Percentiles rank a stretch among this genome's conserved stretches.
phyloP scores from a whole-genome alignment of 192 early-diverging fungal species.

The Ambispora gerdemannii region DNA sequence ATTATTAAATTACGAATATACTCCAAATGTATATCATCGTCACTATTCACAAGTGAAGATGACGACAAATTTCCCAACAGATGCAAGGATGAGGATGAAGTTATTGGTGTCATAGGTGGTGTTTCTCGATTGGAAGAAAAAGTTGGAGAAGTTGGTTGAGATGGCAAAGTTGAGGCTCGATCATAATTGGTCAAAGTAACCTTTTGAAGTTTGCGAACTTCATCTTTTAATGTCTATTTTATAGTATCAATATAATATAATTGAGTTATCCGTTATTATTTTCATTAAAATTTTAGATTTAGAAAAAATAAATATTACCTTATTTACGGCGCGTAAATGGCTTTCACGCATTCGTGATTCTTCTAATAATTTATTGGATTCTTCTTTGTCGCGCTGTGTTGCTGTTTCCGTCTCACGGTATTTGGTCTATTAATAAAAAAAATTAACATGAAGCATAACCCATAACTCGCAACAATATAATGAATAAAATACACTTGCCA shows the following conservation, averaged over 20 bases:
- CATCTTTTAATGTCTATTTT: not conserved
- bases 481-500: conserved; percentile 9
- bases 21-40: not conserved
- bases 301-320: conserved; percentile 44
- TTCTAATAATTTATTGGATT: conserved; percentile 58
- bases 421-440: conserved; percentile 43
- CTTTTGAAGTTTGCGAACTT: not conserved
- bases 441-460: too few relatives aligned
- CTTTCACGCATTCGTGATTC: conserved; percentile 65
- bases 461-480: not conserved
- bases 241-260: not conserved
- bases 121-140: not conserved
- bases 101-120: not conserved
- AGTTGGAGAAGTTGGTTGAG: not conserved
- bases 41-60: not conserved
- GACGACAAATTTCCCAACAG: not conserved
- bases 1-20: not conserved
- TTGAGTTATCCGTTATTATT: not conserved
- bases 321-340: conserved; percentile 69
- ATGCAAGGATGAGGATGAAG: not conserved
- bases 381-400: conserved; percentile 39
- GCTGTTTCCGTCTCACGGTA: conserved; percentile 44
- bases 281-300: not conserved
- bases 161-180: not conserved
- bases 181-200: not conserved